Base-by-base conservation (phyloP, 371 early-diverging fungal genomes). In the Blakeslea trispora region DNA sequence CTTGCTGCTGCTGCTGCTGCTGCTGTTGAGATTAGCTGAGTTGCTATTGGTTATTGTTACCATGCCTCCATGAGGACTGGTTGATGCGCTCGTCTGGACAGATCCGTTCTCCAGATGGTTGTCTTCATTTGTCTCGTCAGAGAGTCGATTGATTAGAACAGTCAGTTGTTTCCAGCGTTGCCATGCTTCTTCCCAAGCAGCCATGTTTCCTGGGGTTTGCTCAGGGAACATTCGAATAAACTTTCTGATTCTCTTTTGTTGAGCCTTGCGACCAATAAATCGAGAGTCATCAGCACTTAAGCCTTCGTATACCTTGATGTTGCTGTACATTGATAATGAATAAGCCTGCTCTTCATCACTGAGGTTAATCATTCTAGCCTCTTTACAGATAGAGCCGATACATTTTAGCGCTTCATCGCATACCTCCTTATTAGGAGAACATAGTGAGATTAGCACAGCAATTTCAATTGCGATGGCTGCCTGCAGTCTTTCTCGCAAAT, bases 171-270 rank as follows among this genome's bases (percentile, higher is more conserved):
- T 81, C 93, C 94, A 94, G 15, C 91, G 82, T 35, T 79, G 76
- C 93, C 93, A 94, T 0, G 86, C 83, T 59, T 93, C 93, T 64
- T 92, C 92, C 91, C 92, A 93, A 8, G 91, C 93, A 0, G 86
- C 87, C 57, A 91, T 69, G 51, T 85, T 89, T 8, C 91, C 91
- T 5, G 87, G 81, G 1, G 92, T 90, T 14, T 87, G 88, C 14
- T 73, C 69, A 22, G 77, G 73, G 44, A 90, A 73, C 58, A 83
- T 74, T 5, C 91, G 81, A 43, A 94, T 62, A 22, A 88, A 75
- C 42, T 83, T 85, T 10, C 93, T 72, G 28, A 91, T 80, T 5
- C 86, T 75, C 53, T 92, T 90, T 60, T 94, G 93, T 58, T 89
- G 86, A 0, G 87, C 91, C 23, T 87, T 81, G 24, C 85, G 75